These are phyloP conservation scores for Quercus phellos DNA, from an alignment of 331 rosid species.

Conservation along the genomic window DNA sequence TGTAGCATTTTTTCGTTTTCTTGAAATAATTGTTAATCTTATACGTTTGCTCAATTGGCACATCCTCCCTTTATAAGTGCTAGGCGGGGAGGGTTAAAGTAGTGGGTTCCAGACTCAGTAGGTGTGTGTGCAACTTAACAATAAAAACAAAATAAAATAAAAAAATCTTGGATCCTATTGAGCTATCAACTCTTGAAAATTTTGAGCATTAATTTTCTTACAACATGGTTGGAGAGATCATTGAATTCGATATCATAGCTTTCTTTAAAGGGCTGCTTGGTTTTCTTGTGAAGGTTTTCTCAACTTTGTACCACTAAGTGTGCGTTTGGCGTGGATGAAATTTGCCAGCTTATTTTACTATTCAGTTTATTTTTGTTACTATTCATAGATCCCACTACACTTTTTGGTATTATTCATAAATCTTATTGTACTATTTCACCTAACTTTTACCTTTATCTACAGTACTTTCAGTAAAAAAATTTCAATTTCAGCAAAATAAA, in stretches of 20 bases:
- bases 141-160: neutral
- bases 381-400: too few species aligned
- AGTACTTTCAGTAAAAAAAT: fast-evolving
- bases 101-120: too few species aligned
- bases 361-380: too few species aligned
- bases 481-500: too few species aligned
- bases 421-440: too few species aligned
- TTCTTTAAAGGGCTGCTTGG: neutral
- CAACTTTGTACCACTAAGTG: neutral
- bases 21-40: neutral
- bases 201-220: neutral
- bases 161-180: neutral
- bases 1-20: neutral
- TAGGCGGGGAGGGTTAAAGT: too few species aligned
- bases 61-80: too few species aligned
- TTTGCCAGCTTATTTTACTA: too few species aligned
- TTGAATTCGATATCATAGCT: neutral
- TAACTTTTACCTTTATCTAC: too few species aligned
- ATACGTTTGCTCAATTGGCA: neutral
- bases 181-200: neutral
- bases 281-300: neutral
- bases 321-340: too few species aligned
- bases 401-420: too few species aligned
- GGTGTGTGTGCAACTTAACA: neutral
- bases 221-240: neutral